A percentile compares a stretch with the other conserved stretches of the same genome.
These are phyloP conservation scores for Leucaena leucocephala DNA, from an alignment of 306 rosid species.

Conservation along the genomic window DNA sequence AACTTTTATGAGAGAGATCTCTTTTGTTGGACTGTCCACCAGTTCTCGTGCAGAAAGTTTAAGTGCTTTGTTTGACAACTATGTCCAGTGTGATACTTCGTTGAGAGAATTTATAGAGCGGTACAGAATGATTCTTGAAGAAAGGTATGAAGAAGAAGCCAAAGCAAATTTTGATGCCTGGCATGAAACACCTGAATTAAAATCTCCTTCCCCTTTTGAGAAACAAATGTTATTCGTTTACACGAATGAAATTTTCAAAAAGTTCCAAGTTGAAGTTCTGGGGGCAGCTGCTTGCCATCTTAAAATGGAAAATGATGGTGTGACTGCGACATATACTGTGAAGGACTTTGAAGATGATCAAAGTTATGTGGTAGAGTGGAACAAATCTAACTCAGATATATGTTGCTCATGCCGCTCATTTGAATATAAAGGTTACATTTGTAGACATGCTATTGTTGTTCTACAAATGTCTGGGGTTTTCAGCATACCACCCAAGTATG, in stretches of 20 bases:
- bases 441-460: slow-evolving; percentile 65
- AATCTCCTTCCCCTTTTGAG: slow-evolving; percentile 67
- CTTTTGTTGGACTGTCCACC: slow-evolving; percentile 56
- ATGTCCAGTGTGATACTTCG: slow-evolving; percentile 52
- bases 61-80: slow-evolving; percentile 49
- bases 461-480: slow-evolving; percentile 70
- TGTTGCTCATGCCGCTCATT: slow-evolving; percentile 65
- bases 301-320: slow-evolving; percentile 54
- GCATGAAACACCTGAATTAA: slow-evolving; percentile 68
- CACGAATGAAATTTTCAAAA: slow-evolving; percentile 57
- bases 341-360: slow-evolving; percentile 57
- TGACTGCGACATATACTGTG: slow-evolving; percentile 45
- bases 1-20: slow-evolving; percentile 49
- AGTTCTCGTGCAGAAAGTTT: slow-evolving; percentile 48
- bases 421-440: slow-evolving; percentile 62
- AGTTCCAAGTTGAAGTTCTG: slow-evolving; percentile 59
- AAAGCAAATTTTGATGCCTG: slow-evolving; percentile 69
- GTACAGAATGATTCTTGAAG: slow-evolving; percentile 55
- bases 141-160: slow-evolving; percentile 65
- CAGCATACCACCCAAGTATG: slow-evolving; percentile 60
- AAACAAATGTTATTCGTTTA: slow-evolving; percentile 54
- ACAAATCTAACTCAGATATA: slow-evolving; percentile 55
- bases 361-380: slow-evolving; percentile 59
- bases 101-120: slow-evolving; percentile 53
- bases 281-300: slow-evolving; percentile 73